Conservation (phyloP, 306 rosid species). For the Malus orientalis region DNA sequence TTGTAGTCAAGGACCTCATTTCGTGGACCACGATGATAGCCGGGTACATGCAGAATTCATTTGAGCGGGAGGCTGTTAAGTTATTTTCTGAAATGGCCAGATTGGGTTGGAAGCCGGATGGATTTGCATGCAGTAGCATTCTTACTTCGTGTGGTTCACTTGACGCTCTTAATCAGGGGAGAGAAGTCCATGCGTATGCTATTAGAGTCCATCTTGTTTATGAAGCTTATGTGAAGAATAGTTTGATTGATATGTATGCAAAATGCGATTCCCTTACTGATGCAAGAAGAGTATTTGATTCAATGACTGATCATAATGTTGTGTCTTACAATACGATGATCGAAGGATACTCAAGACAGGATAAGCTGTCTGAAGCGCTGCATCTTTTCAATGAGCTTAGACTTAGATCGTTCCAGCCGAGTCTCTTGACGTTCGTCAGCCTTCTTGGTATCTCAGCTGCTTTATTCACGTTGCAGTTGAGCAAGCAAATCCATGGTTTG, state of each 20-base stretch:
- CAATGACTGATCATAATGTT: conserved; percentile 39
- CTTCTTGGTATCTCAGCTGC: conserved; percentile 77
- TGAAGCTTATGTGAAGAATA: conserved; percentile 69
- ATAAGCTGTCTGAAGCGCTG: conserved; percentile 50
- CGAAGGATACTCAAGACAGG: conserved; percentile 73
- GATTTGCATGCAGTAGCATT: conserved; percentile 69
- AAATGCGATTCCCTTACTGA: conserved; percentile 63
- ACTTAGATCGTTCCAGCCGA: conserved; percentile 43
- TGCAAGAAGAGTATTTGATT: conserved; percentile 60
- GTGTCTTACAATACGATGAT: conserved; percentile 91
- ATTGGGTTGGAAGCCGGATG: conserved; percentile 60
- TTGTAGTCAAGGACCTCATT: conserved; percentile 48
- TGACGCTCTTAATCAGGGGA: conserved; percentile 51
- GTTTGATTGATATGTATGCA: conserved; percentile 86
- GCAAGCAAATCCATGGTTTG: conserved; percentile 71
- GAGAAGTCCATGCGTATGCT: conserved; percentile 65
- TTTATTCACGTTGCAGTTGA: conserved; percentile 38
- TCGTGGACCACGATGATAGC: conserved; percentile 93
- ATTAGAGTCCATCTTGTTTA: conserved; percentile 55
- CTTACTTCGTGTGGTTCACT: conserved; percentile 83
- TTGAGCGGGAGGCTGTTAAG: conserved; percentile 52
- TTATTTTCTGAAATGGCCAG: conserved; percentile 58
- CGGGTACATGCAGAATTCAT: conserved; percentile 84
- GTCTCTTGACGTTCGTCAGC: conserved; percentile 68
- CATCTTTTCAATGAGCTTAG: conserved; percentile 60